Evolutionary conservation across 2,329 filamentous ascomycete genomes (phyloP), one percentile per base, ranked within the genome.

Genomic region (Aureobasidium sp.): DNA sequence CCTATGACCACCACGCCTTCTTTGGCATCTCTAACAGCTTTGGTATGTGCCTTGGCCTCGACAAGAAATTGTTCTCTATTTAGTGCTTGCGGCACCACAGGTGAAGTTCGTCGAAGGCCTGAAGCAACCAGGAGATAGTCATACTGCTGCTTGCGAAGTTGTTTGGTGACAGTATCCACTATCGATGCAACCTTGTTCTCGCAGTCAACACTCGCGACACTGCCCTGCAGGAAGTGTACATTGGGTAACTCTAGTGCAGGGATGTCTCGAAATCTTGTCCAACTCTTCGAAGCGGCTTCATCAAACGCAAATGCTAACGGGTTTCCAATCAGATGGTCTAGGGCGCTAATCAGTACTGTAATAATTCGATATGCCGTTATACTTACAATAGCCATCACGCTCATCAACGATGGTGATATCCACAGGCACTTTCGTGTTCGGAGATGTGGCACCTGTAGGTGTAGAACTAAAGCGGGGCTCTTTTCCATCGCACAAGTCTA

Each of bases 351-450:
- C 61, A 61, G 42, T 58, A 9, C 8, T 22, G 44, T 29, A 11
- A 17, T 9, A 4, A 11, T 17, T 50, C 29, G 3, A 40, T 59
- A 62, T 59, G 60, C 31, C 29, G 44, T 64, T 4, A 12, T 9
- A 54, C 86, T 68, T 77, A 91, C 88, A 91, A 72, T 85, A 91
- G n/a, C 89, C 89, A 77, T 92, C 89, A n/a, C 87, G 79, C 72
- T 91, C 87, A 68, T 92, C 88, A 27, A 90, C 84, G 24, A 92
- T 81, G 24, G 87, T 91, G 56, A 92, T 85, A 40, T 90, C 81
- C 15, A 90, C 73, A 54, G 63, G 68, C 56, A 63, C 68, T 50
- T 63, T 63, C 47, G 37, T 22, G 14, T 49, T 66, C 22, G 61
- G 70, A 56, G 77, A 76, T n/a, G 6, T 14, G 5, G 35, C 54